Conservation (phyloP, 495 filamentous ascomycete genomes). For the Hyphodiscus hymeniophilus region DNA sequence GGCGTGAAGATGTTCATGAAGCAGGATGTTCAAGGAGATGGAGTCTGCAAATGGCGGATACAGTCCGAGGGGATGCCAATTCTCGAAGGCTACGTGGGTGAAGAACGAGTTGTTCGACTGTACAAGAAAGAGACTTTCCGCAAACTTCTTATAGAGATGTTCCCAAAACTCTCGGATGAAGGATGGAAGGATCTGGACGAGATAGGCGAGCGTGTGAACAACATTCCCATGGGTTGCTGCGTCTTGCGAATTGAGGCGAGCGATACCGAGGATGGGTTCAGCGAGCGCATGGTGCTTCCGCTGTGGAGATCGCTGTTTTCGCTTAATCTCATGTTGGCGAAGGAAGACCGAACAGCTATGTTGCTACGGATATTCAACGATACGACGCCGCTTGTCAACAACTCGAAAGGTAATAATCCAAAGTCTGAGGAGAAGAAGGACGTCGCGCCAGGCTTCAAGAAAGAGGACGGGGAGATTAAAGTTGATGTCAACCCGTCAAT, state of each 20-base stretch:
- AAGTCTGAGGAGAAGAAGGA: background rate
- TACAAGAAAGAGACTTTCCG: slow-evolving; percentile 67
- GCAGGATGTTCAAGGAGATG: slow-evolving; percentile 79
- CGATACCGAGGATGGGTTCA: slow-evolving; percentile 59
- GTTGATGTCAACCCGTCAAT: slow-evolving; percentile 4
- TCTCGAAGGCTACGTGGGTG: slow-evolving; percentile 79
- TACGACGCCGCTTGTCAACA: slow-evolving; percentile 59
- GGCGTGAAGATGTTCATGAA: slow-evolving; percentile 98
- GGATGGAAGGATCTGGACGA: slow-evolving; percentile 73
- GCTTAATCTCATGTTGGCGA: slow-evolving; percentile 92
- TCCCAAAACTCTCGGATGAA: slow-evolving; percentile 64
- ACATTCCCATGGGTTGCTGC: slow-evolving; percentile 85
- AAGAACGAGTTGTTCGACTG: slow-evolving; percentile 63
- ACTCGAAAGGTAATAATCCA: slow-evolving; percentile 19
- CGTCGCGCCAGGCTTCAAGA: slow-evolving; percentile 6
- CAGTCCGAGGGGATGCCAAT: slow-evolving; percentile 89
- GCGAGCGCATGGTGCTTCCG: slow-evolving; percentile 76
- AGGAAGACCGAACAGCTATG: slow-evolving; percentile 92
- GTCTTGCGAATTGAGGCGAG: slow-evolving; percentile 74
- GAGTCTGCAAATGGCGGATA: slow-evolving; percentile 87
- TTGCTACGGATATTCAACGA: slow-evolving; percentile 87
- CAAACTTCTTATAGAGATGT: slow-evolving; percentile 85
- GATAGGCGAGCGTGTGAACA: slow-evolving; percentile 73
- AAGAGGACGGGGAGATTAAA: slow-evolving; percentile 12
- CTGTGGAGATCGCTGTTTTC: slow-evolving; percentile 83